phyloP scores from a whole-genome alignment of 108 stramenopile species.

The Cyclotella kingstonii region DNA sequence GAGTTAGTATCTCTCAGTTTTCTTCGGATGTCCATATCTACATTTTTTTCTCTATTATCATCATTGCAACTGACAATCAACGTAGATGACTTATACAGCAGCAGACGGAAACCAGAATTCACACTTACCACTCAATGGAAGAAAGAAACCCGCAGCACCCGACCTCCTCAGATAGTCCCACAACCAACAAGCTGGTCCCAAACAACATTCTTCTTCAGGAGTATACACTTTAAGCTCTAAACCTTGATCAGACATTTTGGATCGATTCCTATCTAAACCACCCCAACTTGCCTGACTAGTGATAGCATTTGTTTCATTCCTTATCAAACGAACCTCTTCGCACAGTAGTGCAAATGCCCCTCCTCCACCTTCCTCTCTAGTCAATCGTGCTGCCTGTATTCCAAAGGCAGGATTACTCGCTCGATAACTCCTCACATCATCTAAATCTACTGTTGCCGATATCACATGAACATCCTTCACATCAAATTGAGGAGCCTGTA shows the following conservation, averaged over 20 bases:
- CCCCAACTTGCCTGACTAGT: neutral
- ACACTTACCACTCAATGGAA: constrained; percentile 84
- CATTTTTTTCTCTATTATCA: constrained; percentile 36
- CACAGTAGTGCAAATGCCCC: constrained; percentile 14
- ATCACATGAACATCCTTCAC: constrained; percentile 91
- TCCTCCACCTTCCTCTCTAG: constrained; percentile 18
- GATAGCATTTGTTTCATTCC: no score
- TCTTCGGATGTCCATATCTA: constrained; percentile 51
- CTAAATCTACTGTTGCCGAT: constrained; percentile 92
- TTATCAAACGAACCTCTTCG: constrained; percentile 29
- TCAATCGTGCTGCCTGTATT: constrained; percentile 74
- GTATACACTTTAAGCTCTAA: constrained; percentile 40
- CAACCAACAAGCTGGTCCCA: constrained; percentile 99
- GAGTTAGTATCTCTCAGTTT: constrained; percentile 34
- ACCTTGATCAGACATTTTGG: constrained; percentile 16
- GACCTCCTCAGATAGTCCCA: constrained; percentile 97
- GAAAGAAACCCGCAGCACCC: constrained; percentile 92
- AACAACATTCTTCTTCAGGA: constrained; percentile 96
- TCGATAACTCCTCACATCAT: constrained; percentile 92
- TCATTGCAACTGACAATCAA: constrained; percentile 30
- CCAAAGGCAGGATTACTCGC: constrained; percentile 82
- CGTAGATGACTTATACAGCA: neutral
- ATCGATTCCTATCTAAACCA: constrained; percentile 4
- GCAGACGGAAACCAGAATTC: neutral
- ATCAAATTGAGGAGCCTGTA: constrained; percentile 92